Evolutionary conservation across 176 grass and related monocot species (phyloP), one percentile per base, ranked within the genome.

Genomic region (Guadua angustifolia): DNA sequence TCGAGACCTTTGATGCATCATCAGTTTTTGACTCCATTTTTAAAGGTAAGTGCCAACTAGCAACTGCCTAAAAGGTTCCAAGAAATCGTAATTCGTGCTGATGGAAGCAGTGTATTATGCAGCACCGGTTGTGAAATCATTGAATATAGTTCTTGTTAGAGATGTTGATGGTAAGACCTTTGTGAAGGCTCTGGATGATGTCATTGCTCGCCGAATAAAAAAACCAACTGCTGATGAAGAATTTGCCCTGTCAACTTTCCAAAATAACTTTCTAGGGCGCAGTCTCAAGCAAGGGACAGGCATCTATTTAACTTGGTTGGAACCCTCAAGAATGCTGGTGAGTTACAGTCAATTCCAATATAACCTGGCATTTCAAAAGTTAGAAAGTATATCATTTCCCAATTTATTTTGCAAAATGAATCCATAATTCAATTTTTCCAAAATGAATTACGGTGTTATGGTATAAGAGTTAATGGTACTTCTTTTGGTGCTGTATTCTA

Each of bases 91-190:
- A 49, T 84, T 29, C 68, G 13, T 45, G 68, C 78, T 97, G 72
- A 92, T 74, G 8, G 16, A 42, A 67, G 40, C 66, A 60, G 17
- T 81, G 15, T 71, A 81, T 79, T 52, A 33, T 93, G 68, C 84
- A 94, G 95, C 88, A 80, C 86, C 79, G 6, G 44, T 82, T 79
- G 90, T 88, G 82, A 97, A 97, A 90, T 94, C 90, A 61, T 77
- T 97, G 75, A 87, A 69, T 62, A 97, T 97, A 79, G 86, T 83
- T 83, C 88, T 97, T 39, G 88, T 97, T 46, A 93, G 95, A 93
- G 90, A 84, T 56, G 86, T 97, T 38, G 90, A 94, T 66, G 92
- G 90, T 33, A 93, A 93, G 71, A 97, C 95, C 43, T 94, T 97
- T 66, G 90, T 91, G 86, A 92, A 92, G 57, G 95, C 95, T 58